These are phyloP conservation scores for Clarkia xantiana DNA, from an alignment of 345 rosid genomes.

Conservation along the genomic window DNA sequence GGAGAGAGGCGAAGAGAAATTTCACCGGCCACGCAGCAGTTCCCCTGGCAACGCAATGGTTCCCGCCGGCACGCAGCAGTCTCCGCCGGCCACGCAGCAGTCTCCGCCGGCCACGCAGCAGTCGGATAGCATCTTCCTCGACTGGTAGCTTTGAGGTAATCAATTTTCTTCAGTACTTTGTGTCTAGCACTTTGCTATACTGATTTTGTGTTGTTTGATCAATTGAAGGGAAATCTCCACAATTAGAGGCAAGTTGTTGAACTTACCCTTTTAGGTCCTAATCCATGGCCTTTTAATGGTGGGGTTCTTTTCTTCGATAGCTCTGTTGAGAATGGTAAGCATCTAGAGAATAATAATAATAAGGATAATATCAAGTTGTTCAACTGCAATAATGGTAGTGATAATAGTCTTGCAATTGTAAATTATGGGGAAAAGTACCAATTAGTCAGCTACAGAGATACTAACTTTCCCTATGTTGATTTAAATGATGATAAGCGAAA, in stretches of 20 bases:
- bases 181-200: conserved; percentile 78
- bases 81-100: no score
- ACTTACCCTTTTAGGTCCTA: conserved; percentile 51
- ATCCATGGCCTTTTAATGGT: conserved; percentile 88
- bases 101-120: no score
- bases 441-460: conserved; percentile 6
- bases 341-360: conserved; percentile 8
- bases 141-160: no score
- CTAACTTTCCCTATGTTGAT: conserved; percentile 9
- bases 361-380: conserved; percentile 12
- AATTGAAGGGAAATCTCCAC: conserved; percentile 73
- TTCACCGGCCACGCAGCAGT: no score
- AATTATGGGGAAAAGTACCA: conserved; percentile 21
- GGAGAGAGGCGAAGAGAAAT: no score
- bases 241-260: conserved; percentile 48
- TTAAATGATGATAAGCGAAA: conserved; percentile 7
- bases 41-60: no score
- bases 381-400: conserved; percentile 14
- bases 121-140: no score
- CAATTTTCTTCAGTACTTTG: conserved; percentile 71
- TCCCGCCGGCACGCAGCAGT: no score
- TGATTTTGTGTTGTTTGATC: conserved; percentile 56
- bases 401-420: conserved; percentile 38
- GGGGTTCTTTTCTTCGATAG: conserved; percentile 69
- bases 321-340: conserved; percentile 24